phyloP scores from a whole-genome alignment of 2,329 filamentous ascomycete species.

The Lachnum nothofagi region DNA sequence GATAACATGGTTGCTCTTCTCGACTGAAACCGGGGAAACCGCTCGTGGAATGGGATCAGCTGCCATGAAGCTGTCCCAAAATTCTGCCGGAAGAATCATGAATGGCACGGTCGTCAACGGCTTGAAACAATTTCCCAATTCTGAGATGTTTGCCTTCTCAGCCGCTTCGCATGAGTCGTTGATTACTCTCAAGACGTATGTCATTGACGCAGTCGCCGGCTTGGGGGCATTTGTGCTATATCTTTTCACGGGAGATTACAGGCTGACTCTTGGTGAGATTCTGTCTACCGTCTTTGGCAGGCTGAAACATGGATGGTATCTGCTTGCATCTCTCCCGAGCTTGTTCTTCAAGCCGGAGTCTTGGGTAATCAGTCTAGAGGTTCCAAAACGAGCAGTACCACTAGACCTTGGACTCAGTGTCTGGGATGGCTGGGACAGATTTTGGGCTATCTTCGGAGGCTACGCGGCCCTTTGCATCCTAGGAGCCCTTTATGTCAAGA shows the following conservation, averaged over 20 bases:
- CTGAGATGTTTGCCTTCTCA: constrained; percentile 72
- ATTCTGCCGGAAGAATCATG: constrained; percentile 39
- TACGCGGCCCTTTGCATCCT: constrained; percentile 72
- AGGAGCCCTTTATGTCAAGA: constrained; percentile 73
- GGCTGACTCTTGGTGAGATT: constrained; percentile 20
- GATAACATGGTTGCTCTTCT: neutral
- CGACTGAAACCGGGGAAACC: neutral
- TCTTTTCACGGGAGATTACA: constrained; percentile 42
- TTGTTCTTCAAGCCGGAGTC: constrained; percentile 44
- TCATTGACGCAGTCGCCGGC: constrained; percentile 39
- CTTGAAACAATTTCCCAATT: constrained; percentile 40
- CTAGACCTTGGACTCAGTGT: constrained; percentile 55
- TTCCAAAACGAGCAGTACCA: constrained; percentile 35
- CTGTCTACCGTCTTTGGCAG: constrained; percentile 4
- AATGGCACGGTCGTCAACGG: constrained; percentile 46
- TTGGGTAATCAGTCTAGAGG: constrained; percentile 55
- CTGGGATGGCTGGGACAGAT: constrained; percentile 62
- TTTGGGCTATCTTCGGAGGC: constrained; percentile 71
- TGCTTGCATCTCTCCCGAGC: constrained; percentile 33
- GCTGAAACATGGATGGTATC: constrained; percentile 6
- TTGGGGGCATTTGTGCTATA: constrained; percentile 40
- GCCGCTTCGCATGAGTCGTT: constrained; percentile 69
- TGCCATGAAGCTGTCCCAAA: constrained; percentile 24
- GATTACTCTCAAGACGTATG: constrained; percentile 51
- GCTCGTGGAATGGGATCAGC: constrained; percentile 13